Percentiles rank a stretch among this genome's conserved stretches.
phyloP scores from a whole-genome alignment of 148 eudicot species.

The Fagopyrum tataricum region DNA sequence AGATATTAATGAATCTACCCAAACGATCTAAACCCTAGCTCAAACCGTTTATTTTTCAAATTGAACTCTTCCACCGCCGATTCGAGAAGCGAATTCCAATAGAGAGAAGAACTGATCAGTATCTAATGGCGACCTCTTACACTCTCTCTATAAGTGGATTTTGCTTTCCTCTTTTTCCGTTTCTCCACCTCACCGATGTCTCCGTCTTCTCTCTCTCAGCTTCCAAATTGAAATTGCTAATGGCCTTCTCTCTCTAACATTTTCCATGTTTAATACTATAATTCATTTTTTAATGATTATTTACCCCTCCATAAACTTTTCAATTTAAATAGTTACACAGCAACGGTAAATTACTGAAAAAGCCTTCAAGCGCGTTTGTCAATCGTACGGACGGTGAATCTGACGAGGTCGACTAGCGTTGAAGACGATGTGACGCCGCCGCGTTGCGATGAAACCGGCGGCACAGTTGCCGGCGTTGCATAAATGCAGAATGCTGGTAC shows the following conservation, averaged over 20 bases:
- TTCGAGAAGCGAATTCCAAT: not conserved
- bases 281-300: not conserved
- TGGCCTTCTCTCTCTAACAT: constrained; percentile 2
- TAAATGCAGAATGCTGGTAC: not conserved
- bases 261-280: not conserved
- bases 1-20: not conserved
- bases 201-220: constrained; percentile 1
- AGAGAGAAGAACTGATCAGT: not conserved
- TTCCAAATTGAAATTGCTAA: not conserved
- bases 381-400: constrained; percentile 1
- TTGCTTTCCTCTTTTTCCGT: constrained; percentile 4
- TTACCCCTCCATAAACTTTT: not conserved
- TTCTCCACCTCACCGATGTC: not conserved
- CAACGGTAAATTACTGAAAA: not conserved
- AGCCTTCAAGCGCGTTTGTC: not conserved
- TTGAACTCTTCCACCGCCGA: constrained; percentile 1
- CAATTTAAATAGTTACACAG: not conserved
- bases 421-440: constrained; percentile 3
- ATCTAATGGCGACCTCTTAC: constrained; percentile 1
- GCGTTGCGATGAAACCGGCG: not conserved
- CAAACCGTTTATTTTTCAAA: constrained; percentile 6
- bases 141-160: not conserved
- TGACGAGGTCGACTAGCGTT: not conserved
- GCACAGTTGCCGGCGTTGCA: not conserved
- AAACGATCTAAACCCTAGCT: constrained; percentile 13